Base-by-base conservation (phyloP, 176 grass and related monocot species). In the Bolboschoenus planiculmis region DNA sequence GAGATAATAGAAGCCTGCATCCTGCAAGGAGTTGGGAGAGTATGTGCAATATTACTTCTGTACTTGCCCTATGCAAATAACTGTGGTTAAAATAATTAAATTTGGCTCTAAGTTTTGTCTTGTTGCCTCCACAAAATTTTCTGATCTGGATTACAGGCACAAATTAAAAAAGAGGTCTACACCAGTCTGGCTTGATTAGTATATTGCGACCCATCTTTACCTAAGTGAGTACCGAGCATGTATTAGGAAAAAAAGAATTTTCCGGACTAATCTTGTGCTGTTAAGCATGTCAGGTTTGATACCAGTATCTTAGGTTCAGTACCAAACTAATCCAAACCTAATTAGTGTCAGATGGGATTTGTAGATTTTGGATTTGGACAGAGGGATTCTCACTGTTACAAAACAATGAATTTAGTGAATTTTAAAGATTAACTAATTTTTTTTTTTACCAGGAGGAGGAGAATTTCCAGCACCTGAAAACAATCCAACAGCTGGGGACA, bases 391-490 rank as follows among this genome's bases (percentile, higher is more conserved):
- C 10, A 53, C 10, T 37, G 42, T 46, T 39, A 15, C 64, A 36
- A 75, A 80, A 60, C 26, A 86, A 84, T 58, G 26, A 7, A 14
- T 76, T 48, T 76, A 51, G 56, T 66, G 48, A 78, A 10, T 80
- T 21, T n/a, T 81, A 21, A 37, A n/a, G 53, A 63, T 21, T 53
- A 90, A 36, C 66, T 67, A 44, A 51, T 79, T 56, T 10, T 87
- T 48, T 84, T 26, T n/a, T 23, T 29, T 48, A 37, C 13, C 76
- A 99, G 96, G 92, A 91, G 58, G 93, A 93, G 84, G 92, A 88
- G 81, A 87, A 82, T 55, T 99, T 90, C 78, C 90, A 87, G 89
- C 91, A 95, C 77, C 82, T 99, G 75, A 95, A 93, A 84, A 91
- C 83, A 84, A 86, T 99, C 71, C 92, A 91, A 57, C 87, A 93